Evolutionary conservation across 768 basidiomycete species (phyloP).

Genomic region (Termitomyces sp.): DNA sequence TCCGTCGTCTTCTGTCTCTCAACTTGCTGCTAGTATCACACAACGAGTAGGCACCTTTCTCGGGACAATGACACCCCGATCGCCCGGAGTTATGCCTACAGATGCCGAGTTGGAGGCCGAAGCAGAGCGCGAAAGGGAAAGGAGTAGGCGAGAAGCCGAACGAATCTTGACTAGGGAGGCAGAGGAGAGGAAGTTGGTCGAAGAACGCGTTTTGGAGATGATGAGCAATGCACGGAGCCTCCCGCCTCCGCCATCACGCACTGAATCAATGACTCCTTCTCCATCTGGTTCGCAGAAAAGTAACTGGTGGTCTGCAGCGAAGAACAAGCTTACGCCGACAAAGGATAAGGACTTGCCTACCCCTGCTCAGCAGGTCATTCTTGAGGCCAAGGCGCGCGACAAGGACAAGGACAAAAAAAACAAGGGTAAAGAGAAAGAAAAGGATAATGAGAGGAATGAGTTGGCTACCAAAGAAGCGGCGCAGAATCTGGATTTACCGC

Average conservation of each 20-base stretch:
- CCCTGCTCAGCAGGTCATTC: conserved; percentile 80
- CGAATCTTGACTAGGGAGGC: conserved; percentile 71
- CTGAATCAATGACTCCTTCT: conserved; percentile 58
- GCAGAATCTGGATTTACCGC: conserved; percentile 50
- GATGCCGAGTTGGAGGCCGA: conserved; percentile 84
- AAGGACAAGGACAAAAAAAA: conserved; percentile 50
- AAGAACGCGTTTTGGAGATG: conserved; percentile 78
- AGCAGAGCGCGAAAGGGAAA: conserved; percentile 73
- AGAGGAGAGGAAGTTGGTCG: conserved; percentile 61
- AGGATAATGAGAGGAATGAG: conserved; percentile 60
- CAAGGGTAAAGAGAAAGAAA: conserved; percentile 56
- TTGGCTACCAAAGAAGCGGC: conserved; percentile 51
- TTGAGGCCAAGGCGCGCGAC: conserved; percentile 66
- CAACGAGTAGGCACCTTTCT: conserved; percentile 72
- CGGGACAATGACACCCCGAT: conserved; percentile 44
- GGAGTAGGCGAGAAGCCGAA: conserved; percentile 75
- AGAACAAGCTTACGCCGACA: conserved; percentile 73
- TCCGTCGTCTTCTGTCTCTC: conserved; percentile 67
- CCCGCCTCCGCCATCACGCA: conserved; percentile 61
- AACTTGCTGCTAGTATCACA: conserved; percentile 71
- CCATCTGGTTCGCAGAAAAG: conserved; percentile 59
- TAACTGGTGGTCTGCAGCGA: conserved; percentile 72
- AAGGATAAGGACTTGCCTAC: conserved; percentile 75
- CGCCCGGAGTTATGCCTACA: conserved; percentile 43
- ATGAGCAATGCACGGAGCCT: conserved; percentile 47